Conservation (phyloP, 208 protist genomes). For the Crithidia expoeki region DNA sequence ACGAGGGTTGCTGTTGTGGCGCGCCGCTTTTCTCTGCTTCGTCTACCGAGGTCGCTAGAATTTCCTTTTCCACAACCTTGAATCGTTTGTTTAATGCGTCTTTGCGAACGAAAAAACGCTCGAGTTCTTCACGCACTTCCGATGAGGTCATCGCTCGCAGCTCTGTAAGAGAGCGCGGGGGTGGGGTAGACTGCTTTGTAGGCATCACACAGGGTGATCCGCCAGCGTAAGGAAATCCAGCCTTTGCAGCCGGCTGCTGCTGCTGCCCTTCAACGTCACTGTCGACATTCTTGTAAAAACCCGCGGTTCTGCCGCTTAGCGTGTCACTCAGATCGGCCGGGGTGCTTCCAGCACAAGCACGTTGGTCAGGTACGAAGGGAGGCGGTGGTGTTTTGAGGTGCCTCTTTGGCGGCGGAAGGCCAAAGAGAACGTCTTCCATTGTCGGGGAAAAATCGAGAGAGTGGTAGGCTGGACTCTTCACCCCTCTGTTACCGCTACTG, state of each 20-base stretch:
- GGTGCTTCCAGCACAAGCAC: background rate
- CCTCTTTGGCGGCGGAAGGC: constrained; percentile 7
- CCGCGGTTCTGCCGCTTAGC: background rate
- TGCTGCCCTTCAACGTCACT: background rate
- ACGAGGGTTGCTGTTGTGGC: background rate
- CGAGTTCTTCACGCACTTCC: constrained; percentile 68
- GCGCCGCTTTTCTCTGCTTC: background rate
- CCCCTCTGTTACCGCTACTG: background rate
- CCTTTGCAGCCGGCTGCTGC: background rate
- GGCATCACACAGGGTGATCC: constrained; percentile 36
- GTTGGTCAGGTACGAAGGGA: background rate
- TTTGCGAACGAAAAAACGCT: constrained; percentile 65
- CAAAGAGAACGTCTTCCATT: constrained; percentile 31
- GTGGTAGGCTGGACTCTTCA: background rate
- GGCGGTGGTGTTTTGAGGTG: background rate
- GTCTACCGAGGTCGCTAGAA: background rate
- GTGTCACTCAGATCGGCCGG: background rate
- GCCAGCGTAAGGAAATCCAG: constrained; percentile 27
- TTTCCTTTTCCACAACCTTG: constrained; percentile 14
- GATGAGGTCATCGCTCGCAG: constrained; percentile 66
- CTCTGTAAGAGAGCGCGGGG: constrained; percentile 26
- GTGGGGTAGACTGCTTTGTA: constrained; percentile 1
- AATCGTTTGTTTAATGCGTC: constrained; percentile 39
- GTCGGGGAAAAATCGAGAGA: background rate
- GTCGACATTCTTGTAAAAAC: background rate